Evolutionary conservation across 2,329 filamentous ascomycete species (phyloP).

Genomic region (Penicillium brasilianum): DNA sequence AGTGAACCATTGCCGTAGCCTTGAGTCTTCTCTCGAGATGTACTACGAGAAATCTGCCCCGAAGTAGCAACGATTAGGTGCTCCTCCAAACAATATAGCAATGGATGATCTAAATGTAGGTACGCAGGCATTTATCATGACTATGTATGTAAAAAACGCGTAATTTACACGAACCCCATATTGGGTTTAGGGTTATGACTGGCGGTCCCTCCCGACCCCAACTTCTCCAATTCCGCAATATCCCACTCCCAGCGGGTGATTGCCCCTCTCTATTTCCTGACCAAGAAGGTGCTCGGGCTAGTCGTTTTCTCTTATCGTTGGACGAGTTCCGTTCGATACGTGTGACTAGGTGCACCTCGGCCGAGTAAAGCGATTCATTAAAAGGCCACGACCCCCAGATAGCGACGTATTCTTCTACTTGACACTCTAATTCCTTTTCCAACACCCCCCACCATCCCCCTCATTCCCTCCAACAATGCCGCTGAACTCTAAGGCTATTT

Average conservation of each 20-base stretch:
- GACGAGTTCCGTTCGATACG: background rate
- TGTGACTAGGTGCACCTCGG: background rate
- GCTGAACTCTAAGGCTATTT: constrained; percentile 56
- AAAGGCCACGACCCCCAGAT: background rate
- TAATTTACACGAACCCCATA: no score
- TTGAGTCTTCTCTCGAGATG: no score
- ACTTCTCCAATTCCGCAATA: constrained; percentile 14
- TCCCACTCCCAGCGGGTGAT: constrained; percentile 9
- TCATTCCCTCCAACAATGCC: constrained; percentile 46
- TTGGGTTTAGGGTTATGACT: no score
- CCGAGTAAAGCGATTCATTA: background rate
- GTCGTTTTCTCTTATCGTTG: background rate
- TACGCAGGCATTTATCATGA: no score
- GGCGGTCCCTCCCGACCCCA: background rate
- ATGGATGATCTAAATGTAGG: no score
- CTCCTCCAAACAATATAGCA: no score
- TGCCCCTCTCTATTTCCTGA: constrained; percentile 4
- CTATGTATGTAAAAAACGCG: no score
- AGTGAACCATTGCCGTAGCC: no score
- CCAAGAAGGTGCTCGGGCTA: constrained; percentile 2
- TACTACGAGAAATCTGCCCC: no score
- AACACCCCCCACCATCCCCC: background rate
- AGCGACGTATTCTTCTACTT: background rate
- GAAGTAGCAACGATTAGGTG: no score
- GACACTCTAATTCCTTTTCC: background rate